Base-by-base conservation (phyloP, 2,329 filamentous ascomycete genomes). In the Venturia asperata region DNA sequence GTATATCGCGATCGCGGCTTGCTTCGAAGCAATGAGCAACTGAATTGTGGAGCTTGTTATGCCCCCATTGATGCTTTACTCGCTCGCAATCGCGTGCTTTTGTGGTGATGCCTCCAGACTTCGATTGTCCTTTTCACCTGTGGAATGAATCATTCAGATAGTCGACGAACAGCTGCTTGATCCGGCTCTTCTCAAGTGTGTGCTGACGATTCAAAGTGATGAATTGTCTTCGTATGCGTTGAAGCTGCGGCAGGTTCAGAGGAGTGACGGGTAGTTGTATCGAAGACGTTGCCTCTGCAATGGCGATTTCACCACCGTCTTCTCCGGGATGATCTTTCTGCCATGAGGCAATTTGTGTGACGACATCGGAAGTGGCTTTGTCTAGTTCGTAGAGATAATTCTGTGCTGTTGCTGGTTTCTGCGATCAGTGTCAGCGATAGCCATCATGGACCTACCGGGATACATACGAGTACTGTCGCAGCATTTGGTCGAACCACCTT, bases 311-410 rank as follows among this genome's bases (percentile, higher is more conserved):
- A 24, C 82, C 83, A 9, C 85, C 85, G 30, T 81, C 84, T 67
- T 89, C 87, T 1, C 81, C 83, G 9, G 77, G 73, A 64, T 91
- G 87, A 65, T 85, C 81, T 67, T 84, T 82, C 73, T 89, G 85
- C 77, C 85, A 87, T 61, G 88, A 85, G 65, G 89, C 76, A 45
- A 95, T 86, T 65, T 81, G 81, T 70, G 85, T 85, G 64, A 94
- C 82, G 39, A 95, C 84, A 64, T 88, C 88, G 70, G 92, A 90
- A 9, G 90, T 93, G 72, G 87, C 86, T 68, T 85, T 85, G 75
- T 95, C 91, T 30, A 95, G 80, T 67, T 91, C 82, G 73, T 94
- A 92, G 63, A 95, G 80, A 73, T 92, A 92, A 72, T 92, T 88
- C 65, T 83, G 79, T 71, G 82, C 81, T 0, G 72, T 87, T 73